phyloP scores from a whole-genome alignment of 2,329 filamentous ascomycete species.

The Colletotrichum salicis region DNA sequence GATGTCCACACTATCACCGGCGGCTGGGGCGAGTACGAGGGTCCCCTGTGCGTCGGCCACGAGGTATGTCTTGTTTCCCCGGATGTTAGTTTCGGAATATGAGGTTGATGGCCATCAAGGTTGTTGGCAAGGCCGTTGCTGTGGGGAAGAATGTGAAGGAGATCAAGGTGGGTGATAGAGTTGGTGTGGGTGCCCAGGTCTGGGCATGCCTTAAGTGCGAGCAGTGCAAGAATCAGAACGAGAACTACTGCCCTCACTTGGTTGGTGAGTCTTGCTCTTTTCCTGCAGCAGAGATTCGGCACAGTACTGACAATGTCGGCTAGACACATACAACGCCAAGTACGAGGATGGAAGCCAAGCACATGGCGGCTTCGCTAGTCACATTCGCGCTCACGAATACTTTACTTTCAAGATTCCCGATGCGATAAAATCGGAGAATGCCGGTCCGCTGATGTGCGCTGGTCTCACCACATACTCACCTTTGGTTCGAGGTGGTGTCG shows the following conservation, averaged over 20 bases:
- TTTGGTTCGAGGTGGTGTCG: conserved; percentile 72
- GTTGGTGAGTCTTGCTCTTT: conserved; percentile 45
- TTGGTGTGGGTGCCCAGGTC: conserved; percentile 72
- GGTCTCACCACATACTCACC: conserved; percentile 81
- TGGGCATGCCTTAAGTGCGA: conserved; percentile 64
- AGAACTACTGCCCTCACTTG: conserved; percentile 60
- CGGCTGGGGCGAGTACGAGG: conserved; percentile 62
- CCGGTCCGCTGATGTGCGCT: conserved; percentile 79
- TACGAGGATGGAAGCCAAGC: conserved; percentile 68
- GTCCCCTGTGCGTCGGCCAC: conserved; percentile 66
- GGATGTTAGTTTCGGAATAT: background rate
- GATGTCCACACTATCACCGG: conserved; percentile 69
- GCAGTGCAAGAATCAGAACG: conserved; percentile 58
- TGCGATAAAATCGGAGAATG: conserved; percentile 57
- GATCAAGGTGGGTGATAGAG: conserved; percentile 71
- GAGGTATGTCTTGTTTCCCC: conserved; percentile 46
- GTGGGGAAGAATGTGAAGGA: conserved; percentile 57
- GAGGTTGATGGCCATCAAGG: conserved; percentile 37
- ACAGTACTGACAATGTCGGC: background rate
- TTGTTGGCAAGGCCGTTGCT: conserved; percentile 65
- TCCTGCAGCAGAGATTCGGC: accelerated
- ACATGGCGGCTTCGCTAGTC: conserved; percentile 71
- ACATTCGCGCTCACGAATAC: conserved; percentile 62
- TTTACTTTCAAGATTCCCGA: conserved; percentile 71
- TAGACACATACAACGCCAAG: conserved; percentile 66